Percentiles rank a stretch among this genome's conserved stretches.
Evolutionary conservation across 2,329 filamentous ascomycete species (phyloP).

Genomic region (Ophiocordyceps camponoti-saundersi): DNA sequence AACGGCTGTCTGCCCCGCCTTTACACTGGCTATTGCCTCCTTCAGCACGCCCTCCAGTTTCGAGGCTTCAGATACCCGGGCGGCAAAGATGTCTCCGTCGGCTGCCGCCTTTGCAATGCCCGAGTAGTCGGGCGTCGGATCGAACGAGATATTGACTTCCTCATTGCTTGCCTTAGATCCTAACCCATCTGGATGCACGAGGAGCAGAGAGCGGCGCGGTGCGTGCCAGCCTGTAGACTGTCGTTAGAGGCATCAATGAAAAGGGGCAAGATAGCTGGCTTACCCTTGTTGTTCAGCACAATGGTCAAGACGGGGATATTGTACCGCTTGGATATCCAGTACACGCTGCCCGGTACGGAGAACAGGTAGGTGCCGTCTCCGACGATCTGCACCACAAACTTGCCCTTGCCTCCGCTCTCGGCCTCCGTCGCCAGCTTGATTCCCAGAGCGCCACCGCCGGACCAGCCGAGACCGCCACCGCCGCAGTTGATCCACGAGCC

Average conservation of each 20-base stretch:
- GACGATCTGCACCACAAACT: constrained; percentile 37
- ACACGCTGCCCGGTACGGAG: constrained; percentile 33
- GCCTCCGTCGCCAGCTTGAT: constrained; percentile 50
- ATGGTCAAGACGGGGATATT: constrained; percentile 36
- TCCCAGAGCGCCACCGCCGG: constrained; percentile 56
- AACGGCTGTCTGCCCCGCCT: constrained; percentile 33
- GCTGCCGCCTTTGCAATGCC: constrained; percentile 44
- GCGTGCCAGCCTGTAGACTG: constrained; percentile 35
- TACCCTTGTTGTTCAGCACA: constrained; percentile 39
- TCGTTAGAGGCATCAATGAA: not conserved
- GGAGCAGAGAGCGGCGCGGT: constrained; percentile 34
- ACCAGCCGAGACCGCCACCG: constrained; percentile 67
- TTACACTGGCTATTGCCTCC: constrained; percentile 32
- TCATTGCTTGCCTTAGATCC: constrained; percentile 39
- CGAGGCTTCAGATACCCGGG: constrained; percentile 25
- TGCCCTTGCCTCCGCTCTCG: constrained; percentile 25
- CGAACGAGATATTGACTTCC: constrained; percentile 45
- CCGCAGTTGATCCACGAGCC: constrained; percentile 71
- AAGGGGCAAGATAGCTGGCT: constrained; percentile 1
- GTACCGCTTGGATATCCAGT: constrained; percentile 38
- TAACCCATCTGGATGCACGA: constrained; percentile 40
- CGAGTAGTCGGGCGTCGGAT: constrained; percentile 38
- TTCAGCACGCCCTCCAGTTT: constrained; percentile 29
- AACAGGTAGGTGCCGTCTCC: constrained; percentile 42
- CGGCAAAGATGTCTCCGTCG: constrained; percentile 33